A percentile compares a stretch with the other conserved stretches of the same genome.
These are phyloP conservation scores for Rhytidhysteron rufulum DNA, from an alignment of 2,329 filamentous ascomycete species.

Conservation along the genomic window DNA sequence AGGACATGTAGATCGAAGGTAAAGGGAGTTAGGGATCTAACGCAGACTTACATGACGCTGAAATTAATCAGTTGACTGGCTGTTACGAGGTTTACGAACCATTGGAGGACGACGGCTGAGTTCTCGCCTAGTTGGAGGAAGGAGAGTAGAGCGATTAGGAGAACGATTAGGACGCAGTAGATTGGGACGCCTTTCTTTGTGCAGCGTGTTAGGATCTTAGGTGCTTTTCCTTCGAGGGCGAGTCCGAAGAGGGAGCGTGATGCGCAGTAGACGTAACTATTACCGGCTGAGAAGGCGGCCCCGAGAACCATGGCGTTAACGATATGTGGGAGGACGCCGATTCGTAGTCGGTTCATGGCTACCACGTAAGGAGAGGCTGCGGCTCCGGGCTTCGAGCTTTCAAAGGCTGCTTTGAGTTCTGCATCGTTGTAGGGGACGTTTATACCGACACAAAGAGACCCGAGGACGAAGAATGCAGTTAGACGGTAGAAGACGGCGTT, in stretches of 20 bases:
- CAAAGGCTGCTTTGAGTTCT: constrained; percentile 59
- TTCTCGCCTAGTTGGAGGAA: constrained; percentile 72
- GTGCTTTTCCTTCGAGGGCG: constrained; percentile 53
- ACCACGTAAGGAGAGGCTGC: constrained; percentile 64
- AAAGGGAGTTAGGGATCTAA: too few relatives aligned
- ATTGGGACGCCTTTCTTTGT: constrained; percentile 67
- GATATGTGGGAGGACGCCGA: constrained; percentile 54
- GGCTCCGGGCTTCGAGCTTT: constrained; percentile 58
- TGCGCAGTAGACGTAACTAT: constrained; percentile 54
- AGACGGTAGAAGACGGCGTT: constrained; percentile 78
- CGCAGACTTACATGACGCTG: constrained; percentile 53
- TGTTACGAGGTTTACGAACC: constrained; percentile 71
- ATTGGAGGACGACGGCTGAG: constrained; percentile 65
- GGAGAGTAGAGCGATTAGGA: constrained; percentile 65
- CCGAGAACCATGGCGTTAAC: constrained; percentile 57
- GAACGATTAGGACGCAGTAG: constrained; percentile 65
- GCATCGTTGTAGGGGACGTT: constrained; percentile 67
- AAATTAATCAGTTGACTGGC: constrained; percentile 57
- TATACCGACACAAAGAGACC: constrained; percentile 65
- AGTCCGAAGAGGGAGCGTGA: constrained; percentile 53
- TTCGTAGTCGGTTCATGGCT: constrained; percentile 53
- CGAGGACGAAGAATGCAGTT: constrained; percentile 71
- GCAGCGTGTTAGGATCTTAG: constrained; percentile 54
- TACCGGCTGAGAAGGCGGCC: constrained; percentile 54
- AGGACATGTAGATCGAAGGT: too few relatives aligned